These are phyloP conservation scores for Penicillium robsamsonii DNA, from an alignment of 495 filamentous ascomycete species.

Conservation along the genomic window DNA sequence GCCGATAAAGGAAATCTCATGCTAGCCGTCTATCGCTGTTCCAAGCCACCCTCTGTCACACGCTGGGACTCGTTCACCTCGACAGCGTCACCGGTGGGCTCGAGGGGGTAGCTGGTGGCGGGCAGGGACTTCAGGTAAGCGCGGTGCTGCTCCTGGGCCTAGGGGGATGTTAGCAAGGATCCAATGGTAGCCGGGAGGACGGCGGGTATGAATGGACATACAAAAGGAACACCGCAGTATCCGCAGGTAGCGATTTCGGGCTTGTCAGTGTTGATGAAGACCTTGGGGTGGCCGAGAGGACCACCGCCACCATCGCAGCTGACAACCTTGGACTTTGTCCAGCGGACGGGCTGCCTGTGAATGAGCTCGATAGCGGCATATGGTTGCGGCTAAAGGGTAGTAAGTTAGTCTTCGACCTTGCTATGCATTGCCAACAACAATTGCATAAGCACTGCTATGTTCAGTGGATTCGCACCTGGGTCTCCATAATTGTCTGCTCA, in stretches of 20 bases:
- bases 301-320: conserved; percentile 94
- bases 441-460: not conserved
- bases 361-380: conserved; percentile 91
- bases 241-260: conserved; percentile 84
- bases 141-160: conserved; percentile 87
- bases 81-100: conserved; percentile 46
- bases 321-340: conserved; percentile 77
- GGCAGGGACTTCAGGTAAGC: conserved; percentile 77
- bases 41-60: conserved; percentile 50
- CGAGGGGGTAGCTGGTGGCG: conserved; percentile 73
- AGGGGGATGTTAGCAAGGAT: conserved; percentile 2
- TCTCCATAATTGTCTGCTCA: conserved; percentile 89
- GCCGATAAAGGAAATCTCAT: conserved; percentile 41
- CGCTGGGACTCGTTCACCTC: conserved; percentile 56
- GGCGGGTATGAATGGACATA: conserved; percentile 47
- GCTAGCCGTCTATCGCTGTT: conserved; percentile 48
- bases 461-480: conserved; percentile 65
- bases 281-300: conserved; percentile 81
- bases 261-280: conserved; percentile 98
- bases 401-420: conserved; percentile 13
- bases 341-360: conserved; percentile 90
- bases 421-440: conserved; percentile 9
- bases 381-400: conserved; percentile 67
- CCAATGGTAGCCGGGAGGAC: not conserved
- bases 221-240: conserved; percentile 95